phyloP scores from a whole-genome alignment of 257 asterid species.

The Capsicum baccatum region DNA sequence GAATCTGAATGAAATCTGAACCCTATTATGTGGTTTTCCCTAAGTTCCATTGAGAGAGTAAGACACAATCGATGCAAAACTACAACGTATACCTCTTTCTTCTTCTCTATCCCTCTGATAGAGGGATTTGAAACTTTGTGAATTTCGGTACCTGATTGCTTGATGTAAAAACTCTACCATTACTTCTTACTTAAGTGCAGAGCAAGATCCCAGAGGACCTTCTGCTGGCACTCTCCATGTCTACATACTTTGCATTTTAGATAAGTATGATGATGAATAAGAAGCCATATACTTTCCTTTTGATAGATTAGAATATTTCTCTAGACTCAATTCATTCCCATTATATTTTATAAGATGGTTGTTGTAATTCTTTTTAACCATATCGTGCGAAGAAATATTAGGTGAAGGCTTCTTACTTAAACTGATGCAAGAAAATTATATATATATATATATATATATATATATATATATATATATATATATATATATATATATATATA shows the following conservation, averaged over 20 bases:
- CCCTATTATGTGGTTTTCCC: neutral
- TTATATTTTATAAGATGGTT: neutral
- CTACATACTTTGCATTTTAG: neutral
- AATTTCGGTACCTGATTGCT: neutral
- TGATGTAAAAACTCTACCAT: neutral
- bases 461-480: too few species aligned
- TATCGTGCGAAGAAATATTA: neutral
- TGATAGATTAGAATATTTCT: neutral
- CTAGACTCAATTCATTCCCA: neutral
- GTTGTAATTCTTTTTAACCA: neutral
- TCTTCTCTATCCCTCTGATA: slow-evolving; percentile 8
- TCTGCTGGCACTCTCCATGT: slow-evolving; percentile 12
- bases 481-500: too few species aligned
- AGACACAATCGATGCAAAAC: neutral
- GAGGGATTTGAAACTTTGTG: neutral
- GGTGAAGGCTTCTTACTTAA: neutral
- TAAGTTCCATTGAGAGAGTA: neutral
- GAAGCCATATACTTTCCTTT: neutral
- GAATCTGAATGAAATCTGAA: slow-evolving; percentile 14
- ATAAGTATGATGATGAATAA: slow-evolving; percentile 11
- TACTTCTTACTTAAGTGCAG: slow-evolving; percentile 5
- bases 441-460: too few species aligned
- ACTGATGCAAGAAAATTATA: neutral
- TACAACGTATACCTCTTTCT: slow-evolving; percentile 5
- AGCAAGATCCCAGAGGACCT: neutral